Base-by-base conservation (phyloP, 345 rosid species). In the Anacardium occidentale region DNA sequence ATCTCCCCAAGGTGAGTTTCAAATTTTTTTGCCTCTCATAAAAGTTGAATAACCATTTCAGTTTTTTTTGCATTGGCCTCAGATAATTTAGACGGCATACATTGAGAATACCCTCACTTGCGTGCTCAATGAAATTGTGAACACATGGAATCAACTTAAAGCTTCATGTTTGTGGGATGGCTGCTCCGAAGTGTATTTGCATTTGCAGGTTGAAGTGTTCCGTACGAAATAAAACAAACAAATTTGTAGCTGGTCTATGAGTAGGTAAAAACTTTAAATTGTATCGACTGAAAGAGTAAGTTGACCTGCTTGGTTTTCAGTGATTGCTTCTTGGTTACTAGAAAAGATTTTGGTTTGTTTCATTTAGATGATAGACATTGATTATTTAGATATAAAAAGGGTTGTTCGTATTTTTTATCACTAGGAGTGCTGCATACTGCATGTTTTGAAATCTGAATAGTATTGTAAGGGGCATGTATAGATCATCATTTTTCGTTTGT, bases 1-100 rank as follows among this genome's bases (percentile, higher is more conserved):
- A 45, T 83, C 90, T 68, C 83, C 84, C 1, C 84, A 61, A 0
- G 80, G 89, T 83, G 75, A 80, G 81, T 74, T 42, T 57, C 54
- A 0, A 72, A 55, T 40, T 15, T 18, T 0, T 20, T 12, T 26
- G 1, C 7, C 1, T 12, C 9, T 10, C 12, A 10, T 14, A 1
- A 7, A 55, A 47, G n/a, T 44, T n/a, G 56, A 18, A 26, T 14
- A n/a, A 34, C 51, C 14, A 0, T 57, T 71, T 78, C 20, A 68
- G 60, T 64, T 55, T 5, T 44, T 51, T 25, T 55, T 72, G 56
- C 14, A 62, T 66, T 42, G 17, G 15, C 59, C 72, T 76, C 80
- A 81, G 87, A 75, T 68, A 76, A 73, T 72, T 76, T 69, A 81
- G 70, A 70, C 17, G 29, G 24, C 52, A 55, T 2, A 24, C 4